These are phyloP conservation scores for Candida ipomoeae DNA, from an alignment of 805 yeast genomes.

Conservation along the genomic window DNA sequence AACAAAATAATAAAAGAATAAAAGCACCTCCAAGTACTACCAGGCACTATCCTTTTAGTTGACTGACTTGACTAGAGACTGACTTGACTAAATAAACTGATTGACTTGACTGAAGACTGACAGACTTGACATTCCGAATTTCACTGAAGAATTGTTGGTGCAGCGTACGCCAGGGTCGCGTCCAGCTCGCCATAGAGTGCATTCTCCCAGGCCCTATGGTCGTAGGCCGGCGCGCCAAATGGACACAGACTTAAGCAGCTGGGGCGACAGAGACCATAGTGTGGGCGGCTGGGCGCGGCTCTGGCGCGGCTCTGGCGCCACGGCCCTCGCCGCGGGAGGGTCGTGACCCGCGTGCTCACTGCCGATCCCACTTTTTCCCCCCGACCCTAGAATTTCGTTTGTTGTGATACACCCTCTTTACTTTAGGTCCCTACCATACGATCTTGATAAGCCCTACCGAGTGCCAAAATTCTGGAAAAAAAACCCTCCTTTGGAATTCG, in stretches of 20 bases:
- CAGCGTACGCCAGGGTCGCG: neutral
- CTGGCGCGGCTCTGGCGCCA: neutral
- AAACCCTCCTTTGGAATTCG: neutral
- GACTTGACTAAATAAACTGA: no score
- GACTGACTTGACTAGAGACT: no score
- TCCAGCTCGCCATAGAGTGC: neutral
- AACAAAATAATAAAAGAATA: no score
- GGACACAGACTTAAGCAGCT: neutral
- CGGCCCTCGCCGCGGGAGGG: neutral
- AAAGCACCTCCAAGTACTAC: no score
- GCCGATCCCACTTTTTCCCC: neutral
- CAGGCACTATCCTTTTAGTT: no score
- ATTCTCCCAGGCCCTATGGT: neutral
- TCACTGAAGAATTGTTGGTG: neutral
- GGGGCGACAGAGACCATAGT: neutral
- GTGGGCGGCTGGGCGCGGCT: neutral
- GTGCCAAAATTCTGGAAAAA: neutral
- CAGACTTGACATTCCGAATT: neutral
- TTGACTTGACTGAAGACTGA: no score
- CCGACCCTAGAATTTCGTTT: neutral
- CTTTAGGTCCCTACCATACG: neutral
- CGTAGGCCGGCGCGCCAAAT: neutral
- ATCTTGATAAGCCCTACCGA: neutral
- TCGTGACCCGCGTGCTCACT: constrained; percentile 1
- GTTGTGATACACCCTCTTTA: neutral